Conservation (phyloP, 345 rosid genomes). For the Toxicodendron radicans region DNA sequence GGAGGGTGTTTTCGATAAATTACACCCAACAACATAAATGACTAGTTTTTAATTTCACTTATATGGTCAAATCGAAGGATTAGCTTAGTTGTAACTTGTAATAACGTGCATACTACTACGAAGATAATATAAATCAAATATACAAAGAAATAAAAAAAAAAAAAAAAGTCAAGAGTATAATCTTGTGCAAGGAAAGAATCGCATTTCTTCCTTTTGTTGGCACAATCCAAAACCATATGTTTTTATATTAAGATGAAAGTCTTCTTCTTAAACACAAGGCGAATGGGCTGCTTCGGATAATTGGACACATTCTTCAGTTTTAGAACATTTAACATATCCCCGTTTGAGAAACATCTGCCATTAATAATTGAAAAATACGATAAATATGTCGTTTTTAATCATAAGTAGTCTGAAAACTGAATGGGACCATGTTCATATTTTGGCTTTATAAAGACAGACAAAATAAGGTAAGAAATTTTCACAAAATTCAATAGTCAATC, state of each 20-base stretch:
- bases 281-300: too few relatives aligned
- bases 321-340: background rate
- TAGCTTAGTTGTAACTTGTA: constrained; percentile 13
- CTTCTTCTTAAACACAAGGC: too few relatives aligned
- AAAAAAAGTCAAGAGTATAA: background rate
- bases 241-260: background rate
- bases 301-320: background rate
- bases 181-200: background rate
- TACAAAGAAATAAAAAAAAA: background rate
- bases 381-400: background rate
- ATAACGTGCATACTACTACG: background rate
- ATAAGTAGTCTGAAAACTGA: background rate
- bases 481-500: background rate
- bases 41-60: background rate
- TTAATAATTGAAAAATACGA: background rate
- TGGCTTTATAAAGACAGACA: background rate
- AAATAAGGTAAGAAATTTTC: background rate
- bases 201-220: background rate
- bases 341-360: background rate
- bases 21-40: background rate
- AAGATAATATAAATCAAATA: too few relatives aligned
- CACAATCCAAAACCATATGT: background rate
- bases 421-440: background rate
- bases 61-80: background rate
- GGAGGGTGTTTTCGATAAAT: background rate